A percentile compares a stretch with the other conserved stretches of the same genome.
phyloP scores from a whole-genome alignment of 139 green algal genomes.

The Chlorella sp. region DNA sequence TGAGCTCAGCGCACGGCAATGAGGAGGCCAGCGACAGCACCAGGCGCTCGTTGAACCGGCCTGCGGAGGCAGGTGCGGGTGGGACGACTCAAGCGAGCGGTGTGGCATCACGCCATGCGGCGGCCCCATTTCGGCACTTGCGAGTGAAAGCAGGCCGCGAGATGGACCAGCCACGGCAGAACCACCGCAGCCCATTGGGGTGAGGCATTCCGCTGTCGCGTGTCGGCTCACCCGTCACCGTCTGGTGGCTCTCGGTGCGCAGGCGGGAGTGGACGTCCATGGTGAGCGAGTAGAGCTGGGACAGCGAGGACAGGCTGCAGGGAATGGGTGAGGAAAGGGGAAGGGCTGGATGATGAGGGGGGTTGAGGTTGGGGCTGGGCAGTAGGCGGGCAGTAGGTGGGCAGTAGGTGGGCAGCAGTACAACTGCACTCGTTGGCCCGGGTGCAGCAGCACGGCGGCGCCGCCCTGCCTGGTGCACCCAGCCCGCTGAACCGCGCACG shows the following conservation, averaged over 20 bases:
- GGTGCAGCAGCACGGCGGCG: too few species aligned
- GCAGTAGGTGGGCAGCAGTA: too few species aligned
- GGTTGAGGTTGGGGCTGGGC: too few species aligned
- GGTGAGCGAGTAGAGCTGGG: conserved; percentile 93
- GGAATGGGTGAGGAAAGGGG: too few species aligned
- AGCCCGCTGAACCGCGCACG: too few species aligned
- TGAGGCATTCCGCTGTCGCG: neutral
- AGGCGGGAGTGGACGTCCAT: conserved; percentile 98
- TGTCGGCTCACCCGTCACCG: conserved; percentile 10
- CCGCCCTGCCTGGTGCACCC: too few species aligned
- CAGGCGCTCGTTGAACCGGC: neutral
- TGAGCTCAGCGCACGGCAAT: neutral
- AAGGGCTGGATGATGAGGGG: too few species aligned
- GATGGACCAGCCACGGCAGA: too few species aligned
- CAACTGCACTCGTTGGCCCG: too few species aligned
- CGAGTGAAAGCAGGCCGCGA: too few species aligned
- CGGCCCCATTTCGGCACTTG: too few species aligned
- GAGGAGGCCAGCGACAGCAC: neutral
- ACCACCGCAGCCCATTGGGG: neutral
- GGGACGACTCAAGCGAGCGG: neutral
- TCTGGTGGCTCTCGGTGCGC: conserved; percentile 89
- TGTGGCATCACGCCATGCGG: neutral
- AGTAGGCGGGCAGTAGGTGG: too few species aligned
- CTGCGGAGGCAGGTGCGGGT: neutral
- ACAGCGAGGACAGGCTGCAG: conserved; percentile 82